Conservation (phyloP, 1,139 yeast genomes). For the Kodamaea anthophila region DNA sequence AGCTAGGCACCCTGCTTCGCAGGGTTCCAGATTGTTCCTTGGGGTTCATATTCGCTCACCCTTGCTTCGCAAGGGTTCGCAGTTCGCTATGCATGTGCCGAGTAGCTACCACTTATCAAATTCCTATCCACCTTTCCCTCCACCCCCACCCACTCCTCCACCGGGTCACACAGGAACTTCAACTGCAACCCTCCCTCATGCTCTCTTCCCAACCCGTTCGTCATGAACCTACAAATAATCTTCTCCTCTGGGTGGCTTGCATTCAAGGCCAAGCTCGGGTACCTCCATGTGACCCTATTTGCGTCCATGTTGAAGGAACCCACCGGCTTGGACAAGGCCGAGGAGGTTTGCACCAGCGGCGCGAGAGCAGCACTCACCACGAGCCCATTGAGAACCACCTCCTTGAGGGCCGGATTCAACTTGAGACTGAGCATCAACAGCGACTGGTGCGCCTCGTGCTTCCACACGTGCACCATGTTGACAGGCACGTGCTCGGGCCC, state of each 20-base stretch:
- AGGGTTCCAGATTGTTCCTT: no score
- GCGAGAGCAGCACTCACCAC: slow-evolving; percentile 61
- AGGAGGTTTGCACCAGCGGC: slow-evolving; percentile 39
- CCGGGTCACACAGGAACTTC: slow-evolving; percentile 44
- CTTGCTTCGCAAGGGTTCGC: no score
- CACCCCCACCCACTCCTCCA: slow-evolving; percentile 15
- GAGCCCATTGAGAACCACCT: slow-evolving; percentile 50
- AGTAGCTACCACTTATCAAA: slow-evolving; percentile 33
- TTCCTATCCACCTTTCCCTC: slow-evolving; percentile 29
- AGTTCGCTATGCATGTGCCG: slow-evolving; percentile 22
- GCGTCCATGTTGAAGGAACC: slow-evolving; percentile 84
- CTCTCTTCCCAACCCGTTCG: slow-evolving; percentile 56
- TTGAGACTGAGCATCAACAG: slow-evolving; percentile 72
- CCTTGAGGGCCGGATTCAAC: slow-evolving; percentile 39
- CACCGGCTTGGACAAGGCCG: slow-evolving; percentile 85
- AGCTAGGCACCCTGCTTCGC: no score
- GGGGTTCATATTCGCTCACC: no score
- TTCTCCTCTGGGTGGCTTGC: slow-evolving; percentile 42
- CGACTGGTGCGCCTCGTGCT: slow-evolving; percentile 77
- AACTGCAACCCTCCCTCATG: slow-evolving; percentile 66
- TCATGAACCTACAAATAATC: slow-evolving; percentile 65
- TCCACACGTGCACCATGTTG: slow-evolving; percentile 77
- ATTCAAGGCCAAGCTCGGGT: slow-evolving; percentile 42
- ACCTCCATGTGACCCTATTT: slow-evolving; percentile 83
- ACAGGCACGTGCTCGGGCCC: slow-evolving; percentile 53